Evolutionary conservation across 2,329 filamentous ascomycete genomes (phyloP), one percentile per base, ranked within the genome.

Genomic region (Paecilomyces formosus): DNA sequence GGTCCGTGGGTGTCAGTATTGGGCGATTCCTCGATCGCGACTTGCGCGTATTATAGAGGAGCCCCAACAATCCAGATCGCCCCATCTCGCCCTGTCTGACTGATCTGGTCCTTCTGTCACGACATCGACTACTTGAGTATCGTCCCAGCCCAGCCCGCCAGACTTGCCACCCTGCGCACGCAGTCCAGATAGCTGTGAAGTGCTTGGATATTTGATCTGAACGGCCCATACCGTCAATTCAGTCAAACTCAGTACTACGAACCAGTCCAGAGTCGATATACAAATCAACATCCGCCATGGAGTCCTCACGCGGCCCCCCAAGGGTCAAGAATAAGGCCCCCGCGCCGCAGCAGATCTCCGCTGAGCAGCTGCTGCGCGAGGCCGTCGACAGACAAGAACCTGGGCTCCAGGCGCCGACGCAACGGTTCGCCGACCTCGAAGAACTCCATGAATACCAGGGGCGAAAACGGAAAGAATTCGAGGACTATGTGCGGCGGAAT

Each of bases 281-380:
- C 24, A 18, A 3, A 5, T 33, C 13, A 31, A 18, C 52, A 56
- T 24, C 66, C 74, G 84, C 62, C 63, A 97, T 97, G 92, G 93
- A 97, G 81, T 85, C 88, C 59, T 88, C 89, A 65, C 88, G 93
- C 64, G 94, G 93, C 68, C 93, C 94, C 59, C 93, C 94, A 12
- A 83, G 92, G 84, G 94, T 99, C 81, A 97, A 97, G 78, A 97
- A 99, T 82, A 99, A 99, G 88, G 91, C 90, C 64, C 84, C 94
- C 1, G 93, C 93, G 78, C 90, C 88, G 49, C 81, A 89, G 59
- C 88, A 97, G 78, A 96, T 99, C 73, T 95, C 90, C 65, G 94
- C 94, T 65, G 94, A 99, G 77, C 94, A 99, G 80, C 88, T 99
- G 63, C 87, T 99, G 51, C 89, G 94, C 66, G 94, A 99, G 80